Percentiles rank a stretch among this genome's conserved stretches.
Evolutionary conservation across 495 filamentous ascomycete genomes (phyloP).

Genomic region (Aspergillus avenaceus): DNA sequence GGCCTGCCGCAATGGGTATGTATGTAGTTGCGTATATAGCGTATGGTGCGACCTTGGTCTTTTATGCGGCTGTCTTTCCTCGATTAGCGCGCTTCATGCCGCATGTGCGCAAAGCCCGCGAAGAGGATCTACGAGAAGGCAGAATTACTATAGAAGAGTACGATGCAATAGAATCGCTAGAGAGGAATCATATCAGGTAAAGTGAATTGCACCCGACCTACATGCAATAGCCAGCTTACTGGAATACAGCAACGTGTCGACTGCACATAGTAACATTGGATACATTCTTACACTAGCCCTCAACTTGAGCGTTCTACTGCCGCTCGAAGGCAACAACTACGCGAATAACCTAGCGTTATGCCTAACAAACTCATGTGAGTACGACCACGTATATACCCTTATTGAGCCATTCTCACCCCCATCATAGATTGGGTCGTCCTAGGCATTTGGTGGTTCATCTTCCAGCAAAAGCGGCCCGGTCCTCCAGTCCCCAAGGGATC

Average conservation of each 20-base stretch:
- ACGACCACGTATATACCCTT: neutral
- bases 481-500: constrained; percentile 43
- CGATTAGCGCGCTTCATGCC: constrained; percentile 44
- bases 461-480: constrained; percentile 45
- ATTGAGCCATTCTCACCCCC: too few relatives aligned
- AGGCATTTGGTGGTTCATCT: constrained; percentile 50
- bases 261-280: constrained; percentile 49
- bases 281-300: constrained; percentile 41
- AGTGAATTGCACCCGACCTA: constrained; percentile 8
- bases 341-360: constrained; percentile 45
- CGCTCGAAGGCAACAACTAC: constrained; percentile 35
- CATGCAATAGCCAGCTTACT: neutral
- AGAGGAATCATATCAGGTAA: constrained; percentile 48
- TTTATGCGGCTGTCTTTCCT: constrained; percentile 48
- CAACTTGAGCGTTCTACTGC: constrained; percentile 43
- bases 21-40: constrained; percentile 45
- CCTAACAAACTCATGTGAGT: constrained; percentile 42
- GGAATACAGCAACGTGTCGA: constrained; percentile 37
- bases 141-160: constrained; percentile 40
- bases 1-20: constrained; percentile 45
- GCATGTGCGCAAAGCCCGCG: constrained; percentile 42
- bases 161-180: constrained; percentile 44
- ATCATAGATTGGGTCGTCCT: constrained; percentile 47
- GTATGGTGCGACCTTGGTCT: constrained; percentile 46
- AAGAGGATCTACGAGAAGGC: constrained; percentile 40